Conservation (phyloP, 495 filamentous ascomycete genomes). For the Penicillium atrosanguineum region DNA sequence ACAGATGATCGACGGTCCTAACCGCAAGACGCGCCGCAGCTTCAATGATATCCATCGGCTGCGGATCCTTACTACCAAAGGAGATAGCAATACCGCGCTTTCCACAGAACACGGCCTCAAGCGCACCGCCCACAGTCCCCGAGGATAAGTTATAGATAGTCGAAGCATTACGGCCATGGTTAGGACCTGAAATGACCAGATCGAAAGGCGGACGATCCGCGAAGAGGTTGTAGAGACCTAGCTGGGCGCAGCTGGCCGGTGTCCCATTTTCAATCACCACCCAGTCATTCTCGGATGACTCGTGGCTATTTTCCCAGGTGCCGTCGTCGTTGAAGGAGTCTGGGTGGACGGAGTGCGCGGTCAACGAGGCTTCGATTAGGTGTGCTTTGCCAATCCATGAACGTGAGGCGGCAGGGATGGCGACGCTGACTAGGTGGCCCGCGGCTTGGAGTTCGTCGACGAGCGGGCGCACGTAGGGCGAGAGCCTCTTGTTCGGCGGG, state of each 20-base stretch:
- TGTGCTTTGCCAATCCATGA: constrained; percentile 99
- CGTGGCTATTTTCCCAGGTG: constrained; percentile 32
- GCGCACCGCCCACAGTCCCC: constrained; percentile 86
- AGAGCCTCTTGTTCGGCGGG: constrained; percentile 79
- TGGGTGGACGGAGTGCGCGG: constrained; percentile 77
- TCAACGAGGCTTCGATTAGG: constrained; percentile 79
- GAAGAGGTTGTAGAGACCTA: constrained; percentile 88
- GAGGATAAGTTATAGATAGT: constrained; percentile 85
- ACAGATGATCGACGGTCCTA: constrained; percentile 69
- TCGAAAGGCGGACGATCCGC: constrained; percentile 69
- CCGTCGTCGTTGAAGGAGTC: constrained; percentile 55
- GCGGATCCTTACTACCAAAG: constrained; percentile 78
- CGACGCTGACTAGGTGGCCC: constrained; percentile 87
- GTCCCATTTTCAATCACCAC: constrained; percentile 83
- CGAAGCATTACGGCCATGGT: constrained; percentile 92
- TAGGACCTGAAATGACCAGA: constrained; percentile 86
- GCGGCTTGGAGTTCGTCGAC: constrained; percentile 70
- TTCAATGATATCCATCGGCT: constrained; percentile 63
- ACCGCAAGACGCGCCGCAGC: constrained; percentile 69
- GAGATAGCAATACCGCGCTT: constrained; percentile 75
- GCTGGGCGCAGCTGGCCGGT: constrained; percentile 83
- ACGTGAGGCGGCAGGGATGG: constrained; percentile 84
- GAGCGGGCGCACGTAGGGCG: constrained; percentile 86
- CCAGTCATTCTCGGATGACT: constrained; percentile 58
- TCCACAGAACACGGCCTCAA: constrained; percentile 85